phyloP scores from a whole-genome alignment of 257 asterid genomes.

The Hygrophila difformis region DNA sequence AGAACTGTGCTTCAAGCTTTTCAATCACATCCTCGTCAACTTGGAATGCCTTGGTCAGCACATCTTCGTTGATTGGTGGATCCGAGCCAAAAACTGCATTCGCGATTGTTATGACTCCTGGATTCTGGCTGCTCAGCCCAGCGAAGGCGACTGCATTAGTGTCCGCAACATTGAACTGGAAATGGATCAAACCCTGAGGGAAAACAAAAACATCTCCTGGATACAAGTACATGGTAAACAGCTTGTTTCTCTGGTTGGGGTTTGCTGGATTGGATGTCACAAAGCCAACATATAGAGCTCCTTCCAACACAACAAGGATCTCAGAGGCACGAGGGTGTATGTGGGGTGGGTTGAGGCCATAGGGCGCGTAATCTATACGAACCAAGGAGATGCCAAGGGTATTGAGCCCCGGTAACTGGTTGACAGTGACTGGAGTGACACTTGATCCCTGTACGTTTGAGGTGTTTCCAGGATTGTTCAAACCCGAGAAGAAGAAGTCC shows the following conservation, averaged over 20 bases:
- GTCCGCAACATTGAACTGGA: conserved; percentile 15
- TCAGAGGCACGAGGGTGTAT: not conserved
- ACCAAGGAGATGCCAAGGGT: too few relatives aligned
- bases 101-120: too few relatives aligned
- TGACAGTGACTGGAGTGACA: not conserved
- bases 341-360: conserved; percentile 3
- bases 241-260: conserved; percentile 12
- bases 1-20: too few relatives aligned
- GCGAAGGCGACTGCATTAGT: conserved; percentile 12
- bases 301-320: conserved; percentile 2
- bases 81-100: too few relatives aligned
- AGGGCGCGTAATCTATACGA: too few relatives aligned
- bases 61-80: too few relatives aligned
- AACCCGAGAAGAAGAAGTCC: not conserved
- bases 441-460: not conserved
- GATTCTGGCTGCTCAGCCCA: conserved; percentile 19
- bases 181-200: conserved; percentile 23
- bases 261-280: conserved; percentile 17
- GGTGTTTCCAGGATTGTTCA: not conserved
- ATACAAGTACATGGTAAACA: not conserved
- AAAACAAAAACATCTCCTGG: conserved; percentile 17
- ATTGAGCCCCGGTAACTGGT: too few relatives aligned
- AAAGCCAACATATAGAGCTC: conserved; percentile 15
- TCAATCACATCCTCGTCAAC: too few relatives aligned
- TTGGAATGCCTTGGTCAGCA: too few relatives aligned